Base-by-base conservation (phyloP, 108 stramenopile species). In the Parietichytrium sp. region DNA sequence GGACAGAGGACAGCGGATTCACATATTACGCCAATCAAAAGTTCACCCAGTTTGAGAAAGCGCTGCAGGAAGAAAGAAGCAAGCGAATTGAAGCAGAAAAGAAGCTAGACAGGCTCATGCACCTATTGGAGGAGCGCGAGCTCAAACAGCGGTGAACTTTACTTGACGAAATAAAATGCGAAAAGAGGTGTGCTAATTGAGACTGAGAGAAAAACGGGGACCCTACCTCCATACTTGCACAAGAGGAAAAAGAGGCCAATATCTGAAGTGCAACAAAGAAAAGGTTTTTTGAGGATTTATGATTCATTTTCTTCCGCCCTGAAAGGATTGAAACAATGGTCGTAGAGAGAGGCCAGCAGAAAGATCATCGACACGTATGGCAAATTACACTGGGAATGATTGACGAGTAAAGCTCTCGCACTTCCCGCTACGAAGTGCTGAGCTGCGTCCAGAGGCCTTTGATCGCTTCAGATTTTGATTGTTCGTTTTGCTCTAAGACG, bases 371-470 rank as follows among this genome's bases (percentile, higher is more conserved):
- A n/a, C 49, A 18, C 26, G 26, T 27, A 8, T 4, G 55, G 4
- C n/a, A 42, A n/a, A 72, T 38, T 30, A 72, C 36, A 72, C 36
- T 23, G 55, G 42, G 18, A 72, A 72, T 4, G 55, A 42, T 30
- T 31, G n/a, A n/a, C n/a, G n/a, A n/a, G n/a, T n/a, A n/a, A n/a
- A n/a, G n/a, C n/a, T n/a, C n/a, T n/a, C n/a, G n/a, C n/a, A n/a
- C n/a, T n/a, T n/a, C n/a, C n/a, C n/a, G n/a, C n/a, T n/a, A n/a
- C n/a, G n/a, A n/a, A n/a, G n/a, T n/a, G n/a, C n/a, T n/a, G n/a
- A n/a, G n/a, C n/a, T n/a, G n/a, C n/a, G n/a, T 72, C 55, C 55
- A 72, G 38, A 72, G 55, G 18, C 42, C 42, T 31, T 72, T 72
- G 30, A 72, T 72, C 36, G 55, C 16, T 38, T 72, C 15, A 4